phyloP scores from a whole-genome alignment of 163 green algal species.

The Scenedesmus sp. region DNA sequence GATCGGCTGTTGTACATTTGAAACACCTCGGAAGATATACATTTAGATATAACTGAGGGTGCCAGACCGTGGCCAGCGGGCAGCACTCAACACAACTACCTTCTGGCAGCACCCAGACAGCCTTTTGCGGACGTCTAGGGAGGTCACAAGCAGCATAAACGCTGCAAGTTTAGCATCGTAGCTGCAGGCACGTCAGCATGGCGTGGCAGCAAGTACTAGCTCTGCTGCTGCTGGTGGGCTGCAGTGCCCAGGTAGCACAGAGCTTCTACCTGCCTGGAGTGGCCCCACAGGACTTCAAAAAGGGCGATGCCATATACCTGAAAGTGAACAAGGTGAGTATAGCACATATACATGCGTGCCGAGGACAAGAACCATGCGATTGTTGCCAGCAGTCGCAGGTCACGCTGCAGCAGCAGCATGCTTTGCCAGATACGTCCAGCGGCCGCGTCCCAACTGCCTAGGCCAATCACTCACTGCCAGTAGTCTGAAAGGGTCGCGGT shows the following conservation, averaged over 20 bases:
- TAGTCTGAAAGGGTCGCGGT: too few relatives aligned
- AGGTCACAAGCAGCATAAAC: background rate
- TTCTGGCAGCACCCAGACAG: background rate
- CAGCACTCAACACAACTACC: background rate
- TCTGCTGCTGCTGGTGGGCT: conserved; percentile 26
- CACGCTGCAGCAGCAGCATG: background rate
- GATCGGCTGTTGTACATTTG: background rate
- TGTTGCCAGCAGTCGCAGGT: background rate
- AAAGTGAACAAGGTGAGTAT: conserved; percentile 93
- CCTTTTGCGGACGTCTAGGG: background rate
- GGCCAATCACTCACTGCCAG: too few relatives aligned
- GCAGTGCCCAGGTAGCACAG: conserved; percentile 29
- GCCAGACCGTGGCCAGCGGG: background rate
- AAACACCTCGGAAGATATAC: background rate
- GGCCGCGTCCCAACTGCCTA: too few relatives aligned
- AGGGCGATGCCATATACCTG: conserved; percentile 88
- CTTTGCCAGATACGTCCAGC: too few relatives aligned
- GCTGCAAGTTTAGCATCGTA: background rate
- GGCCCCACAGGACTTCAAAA: conserved; percentile 92
- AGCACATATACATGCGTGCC: background rate
- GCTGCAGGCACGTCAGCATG: background rate
- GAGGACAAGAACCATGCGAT: background rate
- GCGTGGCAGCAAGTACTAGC: conserved; percentile 7
- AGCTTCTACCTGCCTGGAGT: conserved; percentile 96
- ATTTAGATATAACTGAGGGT: background rate